Base-by-base conservation (phyloP, 2,329 filamentous ascomycete genomes). In the Tolypocladium amazonense region DNA sequence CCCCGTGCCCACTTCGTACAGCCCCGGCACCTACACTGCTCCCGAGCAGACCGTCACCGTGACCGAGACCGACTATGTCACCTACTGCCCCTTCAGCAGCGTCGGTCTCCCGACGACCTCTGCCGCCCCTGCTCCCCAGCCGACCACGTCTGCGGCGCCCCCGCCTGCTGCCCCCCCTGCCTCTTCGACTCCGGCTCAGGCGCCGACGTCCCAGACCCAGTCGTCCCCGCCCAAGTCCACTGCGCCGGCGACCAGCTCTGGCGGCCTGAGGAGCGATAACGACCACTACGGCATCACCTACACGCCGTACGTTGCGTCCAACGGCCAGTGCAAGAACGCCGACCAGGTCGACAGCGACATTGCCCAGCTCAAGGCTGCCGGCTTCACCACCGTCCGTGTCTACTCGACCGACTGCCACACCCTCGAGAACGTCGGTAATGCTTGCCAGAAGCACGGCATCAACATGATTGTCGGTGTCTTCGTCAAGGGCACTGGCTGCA, bases 391-490 rank as follows among this genome's bases (percentile, higher is more conserved):
- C 56, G 73, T 93, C 72, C 92, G 93, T 74, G 80, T 94, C 72
- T 97, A 97, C 85, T 90, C 88, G 65, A 92, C 92, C 66, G 92
- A 97, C 83, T 97, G 93, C 82, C 81, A 83, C 75, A 88, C 88
- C 59, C 88, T 96, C 62, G 76, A 86, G 71, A 87, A 84, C 75
- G 87, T 97, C 61, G 90, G 90, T 64, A 75, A 77, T 52, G 89
- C 90, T 61, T 86, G 82, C 76, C 75, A 82, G 69, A 74, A 82
- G 67, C 71, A 87, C 73, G 87, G 88, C 62, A 71, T 97, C 62
- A 87, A 88, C 73, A 79, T 97, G 75, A 93, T 97, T 74, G 77
- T 95, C 62, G 93, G 93, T 73, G 82, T 97, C 78, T 96, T 88
- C 80, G 88, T 97, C 73, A 86, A 88, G 76, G 77, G 76, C 65